phyloP scores from a whole-genome alignment of 2,329 filamentous ascomycete species.

The Penicillium italicum region DNA sequence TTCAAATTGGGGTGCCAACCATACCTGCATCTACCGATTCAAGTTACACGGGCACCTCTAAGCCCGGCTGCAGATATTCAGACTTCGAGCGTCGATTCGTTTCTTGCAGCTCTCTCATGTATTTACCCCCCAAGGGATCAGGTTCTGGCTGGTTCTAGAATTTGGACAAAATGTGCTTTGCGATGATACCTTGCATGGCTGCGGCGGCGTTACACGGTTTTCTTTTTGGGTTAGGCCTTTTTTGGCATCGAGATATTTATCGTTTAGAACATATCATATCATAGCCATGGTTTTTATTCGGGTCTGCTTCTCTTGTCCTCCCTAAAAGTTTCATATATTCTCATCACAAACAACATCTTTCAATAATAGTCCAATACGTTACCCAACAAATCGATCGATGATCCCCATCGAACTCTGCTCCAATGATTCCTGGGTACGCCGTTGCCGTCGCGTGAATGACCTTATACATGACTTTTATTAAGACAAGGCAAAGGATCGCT shows the following conservation, averaged over 20 bases:
- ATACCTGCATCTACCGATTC: constrained; percentile 48
- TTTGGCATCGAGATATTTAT: neutral
- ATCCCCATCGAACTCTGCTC: neutral
- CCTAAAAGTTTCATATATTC: neutral
- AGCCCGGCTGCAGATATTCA: neutral
- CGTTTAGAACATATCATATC: constrained; percentile 1
- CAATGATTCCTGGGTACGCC: neutral
- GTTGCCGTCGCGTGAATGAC: neutral
- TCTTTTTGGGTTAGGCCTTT: neutral
- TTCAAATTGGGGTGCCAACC: constrained; percentile 43
- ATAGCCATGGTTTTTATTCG: neutral
- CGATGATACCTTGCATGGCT: constrained; percentile 23
- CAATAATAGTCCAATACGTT: no score
- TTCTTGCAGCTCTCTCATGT: constrained; percentile 4
- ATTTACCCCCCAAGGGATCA: neutral
- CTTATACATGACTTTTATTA: neutral
- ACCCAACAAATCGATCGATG: neutral
- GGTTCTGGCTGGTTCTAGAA: constrained; percentile 1
- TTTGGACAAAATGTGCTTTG: constrained; percentile 8
- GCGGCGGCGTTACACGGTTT: constrained; percentile 16
- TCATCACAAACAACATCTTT: neutral
- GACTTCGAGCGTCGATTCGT: neutral
- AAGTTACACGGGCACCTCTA: constrained; percentile 41
- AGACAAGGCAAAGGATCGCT: neutral
- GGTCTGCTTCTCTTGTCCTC: neutral